These are phyloP conservation scores for Mycocentrospora acerina DNA, from an alignment of 2,329 filamentous ascomycete genomes.

Conservation along the genomic window DNA sequence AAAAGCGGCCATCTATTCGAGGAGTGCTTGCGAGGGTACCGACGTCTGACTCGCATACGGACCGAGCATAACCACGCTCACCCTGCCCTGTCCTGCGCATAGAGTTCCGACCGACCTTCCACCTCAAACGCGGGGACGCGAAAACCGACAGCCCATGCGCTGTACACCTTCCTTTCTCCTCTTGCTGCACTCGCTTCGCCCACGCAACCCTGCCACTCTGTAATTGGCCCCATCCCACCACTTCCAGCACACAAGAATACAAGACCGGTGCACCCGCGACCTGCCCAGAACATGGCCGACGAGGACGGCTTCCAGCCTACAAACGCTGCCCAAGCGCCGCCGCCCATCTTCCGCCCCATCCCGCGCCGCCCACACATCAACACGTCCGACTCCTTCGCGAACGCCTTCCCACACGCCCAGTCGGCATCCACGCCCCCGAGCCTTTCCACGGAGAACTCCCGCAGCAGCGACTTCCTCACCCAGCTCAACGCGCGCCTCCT, in stretches of 20 bases:
- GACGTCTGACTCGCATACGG: conserved; percentile 9
- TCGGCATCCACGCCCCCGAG: conserved; percentile 17
- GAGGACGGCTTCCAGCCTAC: conserved; percentile 27
- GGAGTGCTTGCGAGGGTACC: conserved; percentile 23
- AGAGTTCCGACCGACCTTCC: conserved; percentile 20
- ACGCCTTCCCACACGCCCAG: conserved; percentile 17
- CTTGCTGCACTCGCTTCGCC: conserved; percentile 11
- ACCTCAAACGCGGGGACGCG: conserved; percentile 19
- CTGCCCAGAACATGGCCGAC: too few species aligned
- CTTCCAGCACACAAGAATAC: too few species aligned
- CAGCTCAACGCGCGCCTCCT: conserved; percentile 41
- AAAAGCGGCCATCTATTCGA: conserved; percentile 21
- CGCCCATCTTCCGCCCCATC: conserved; percentile 42
- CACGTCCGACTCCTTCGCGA: conserved; percentile 28
- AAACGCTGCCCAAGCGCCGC: conserved; percentile 22
- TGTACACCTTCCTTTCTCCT: conserved; percentile 5
- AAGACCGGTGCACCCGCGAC: too few species aligned
- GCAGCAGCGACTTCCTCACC: conserved; percentile 35
- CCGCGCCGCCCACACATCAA: conserved; percentile 34
- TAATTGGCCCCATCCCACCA: too few species aligned
- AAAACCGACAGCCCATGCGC: conserved; percentile 4
- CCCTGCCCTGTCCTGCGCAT: conserved; percentile 14
- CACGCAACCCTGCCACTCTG: too few species aligned
- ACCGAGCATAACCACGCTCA: conserved; percentile 23
- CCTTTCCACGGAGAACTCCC: conserved; percentile 21